These are phyloP conservation scores for Cyclotella distinguenda DNA, from an alignment of 108 stramenopile species.

Conservation along the genomic window DNA sequence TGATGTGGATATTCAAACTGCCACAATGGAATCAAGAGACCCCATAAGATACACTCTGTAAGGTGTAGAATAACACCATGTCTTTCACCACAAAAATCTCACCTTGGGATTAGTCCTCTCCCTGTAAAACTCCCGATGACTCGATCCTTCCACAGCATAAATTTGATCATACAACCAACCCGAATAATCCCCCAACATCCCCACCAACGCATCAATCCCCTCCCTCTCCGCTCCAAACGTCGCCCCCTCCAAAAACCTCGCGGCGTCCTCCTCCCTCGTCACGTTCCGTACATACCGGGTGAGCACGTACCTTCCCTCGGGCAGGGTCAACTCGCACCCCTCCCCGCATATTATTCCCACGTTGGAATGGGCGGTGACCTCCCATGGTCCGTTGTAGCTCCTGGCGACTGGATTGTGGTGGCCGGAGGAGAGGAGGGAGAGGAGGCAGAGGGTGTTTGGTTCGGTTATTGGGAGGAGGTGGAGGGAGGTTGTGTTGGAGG, in stretches of 20 bases:
- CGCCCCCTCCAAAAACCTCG: constrained; percentile 59
- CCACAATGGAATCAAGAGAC: too few relatives aligned
- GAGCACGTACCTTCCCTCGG: constrained; percentile 18
- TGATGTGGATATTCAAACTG: constrained; percentile 18
- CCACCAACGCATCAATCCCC: constrained; percentile 20
- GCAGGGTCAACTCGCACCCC: constrained; percentile 16
- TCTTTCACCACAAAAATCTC: not conserved
- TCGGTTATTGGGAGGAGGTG: constrained; percentile 3
- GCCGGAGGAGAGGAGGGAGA: constrained; percentile 13
- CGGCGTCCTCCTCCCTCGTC: constrained; percentile 25
- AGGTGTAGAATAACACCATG: too few relatives aligned
- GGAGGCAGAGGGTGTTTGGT: not conserved
- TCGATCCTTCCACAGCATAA: constrained; percentile 24
- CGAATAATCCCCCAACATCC: constrained; percentile 13
- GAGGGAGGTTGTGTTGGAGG: not conserved
- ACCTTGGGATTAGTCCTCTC: constrained; percentile 26
- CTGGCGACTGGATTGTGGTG: constrained; percentile 10
- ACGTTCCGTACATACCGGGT: constrained; percentile 2
- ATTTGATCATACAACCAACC: constrained; percentile 55
- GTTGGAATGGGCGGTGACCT: constrained; percentile 12
- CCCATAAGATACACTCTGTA: too few relatives aligned
- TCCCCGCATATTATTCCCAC: too few relatives aligned
- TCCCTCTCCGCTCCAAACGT: constrained; percentile 58
- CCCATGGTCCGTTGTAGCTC: constrained; percentile 17
- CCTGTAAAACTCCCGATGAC: constrained; percentile 51